Conservation (phyloP, 2,329 filamentous ascomycete genomes). For the Exophiala mesophila region DNA sequence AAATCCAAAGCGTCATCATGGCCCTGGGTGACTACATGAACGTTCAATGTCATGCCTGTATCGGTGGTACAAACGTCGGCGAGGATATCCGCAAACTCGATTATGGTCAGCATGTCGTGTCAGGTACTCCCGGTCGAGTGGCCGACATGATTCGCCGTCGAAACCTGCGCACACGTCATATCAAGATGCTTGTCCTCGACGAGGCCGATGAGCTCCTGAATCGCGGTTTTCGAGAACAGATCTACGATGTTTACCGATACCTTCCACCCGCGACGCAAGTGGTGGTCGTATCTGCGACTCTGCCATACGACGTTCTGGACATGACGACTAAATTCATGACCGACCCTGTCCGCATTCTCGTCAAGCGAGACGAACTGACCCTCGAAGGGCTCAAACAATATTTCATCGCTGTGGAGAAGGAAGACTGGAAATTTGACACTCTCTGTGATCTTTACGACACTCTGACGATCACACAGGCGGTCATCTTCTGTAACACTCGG, state of each 20-base stretch:
- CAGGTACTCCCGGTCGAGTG: constrained; percentile 93
- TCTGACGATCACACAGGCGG: constrained; percentile 94
- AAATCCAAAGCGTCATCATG: constrained; percentile 98
- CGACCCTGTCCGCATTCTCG: constrained; percentile 89
- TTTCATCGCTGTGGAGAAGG: constrained; percentile 98
- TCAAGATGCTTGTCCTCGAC: constrained; percentile 74
- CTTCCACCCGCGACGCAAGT: constrained; percentile 95
- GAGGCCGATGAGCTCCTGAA: constrained; percentile 78
- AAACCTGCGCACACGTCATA: constrained; percentile 66
- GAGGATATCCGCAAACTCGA: constrained; percentile 97
- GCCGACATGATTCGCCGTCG: constrained; percentile 76
- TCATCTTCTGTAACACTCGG: constrained; percentile 99
- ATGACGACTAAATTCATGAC: constrained; percentile 99
- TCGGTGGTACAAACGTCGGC: constrained; percentile 94
- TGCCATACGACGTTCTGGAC: constrained; percentile 95
- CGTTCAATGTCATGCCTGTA: constrained; percentile 97
- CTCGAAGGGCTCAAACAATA: constrained; percentile 98
- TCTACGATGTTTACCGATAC: constrained; percentile 98
- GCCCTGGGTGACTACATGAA: constrained; percentile 99
- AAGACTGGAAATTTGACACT: constrained; percentile 99
- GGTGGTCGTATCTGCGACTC: constrained; percentile 93
- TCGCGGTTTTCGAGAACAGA: constrained; percentile 94
- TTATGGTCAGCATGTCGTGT: constrained; percentile 96
- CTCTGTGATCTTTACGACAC: constrained; percentile 98
- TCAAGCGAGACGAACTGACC: constrained; percentile 98